Conservation (phyloP, 441 rosid genomes). For the Sinapis alba region DNA sequence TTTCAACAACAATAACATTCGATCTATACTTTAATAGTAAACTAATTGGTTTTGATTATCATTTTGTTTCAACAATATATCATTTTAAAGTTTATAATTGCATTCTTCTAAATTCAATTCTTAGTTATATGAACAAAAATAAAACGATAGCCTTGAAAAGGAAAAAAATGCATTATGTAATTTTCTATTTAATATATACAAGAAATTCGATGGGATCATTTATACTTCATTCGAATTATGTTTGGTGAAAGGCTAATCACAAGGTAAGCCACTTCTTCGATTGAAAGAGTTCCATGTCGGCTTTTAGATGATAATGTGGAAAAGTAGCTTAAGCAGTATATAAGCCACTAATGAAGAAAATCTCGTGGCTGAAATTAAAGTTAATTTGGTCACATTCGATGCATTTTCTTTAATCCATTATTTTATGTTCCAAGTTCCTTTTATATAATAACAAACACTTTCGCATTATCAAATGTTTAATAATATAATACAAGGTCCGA, state of each 20-base stretch:
- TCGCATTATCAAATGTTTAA: slow-evolving; percentile 3
- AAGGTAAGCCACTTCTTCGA: slow-evolving; percentile 10
- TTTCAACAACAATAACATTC: not conserved
- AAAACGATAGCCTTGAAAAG: not conserved
- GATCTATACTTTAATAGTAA: not conserved
- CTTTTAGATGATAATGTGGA: slow-evolving; percentile 9
- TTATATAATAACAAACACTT: slow-evolving; percentile 7
- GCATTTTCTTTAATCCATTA: slow-evolving; percentile 13
- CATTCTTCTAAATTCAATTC: not conserved
- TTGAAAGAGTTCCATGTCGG: slow-evolving; percentile 11
- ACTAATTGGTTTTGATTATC: not conserved
- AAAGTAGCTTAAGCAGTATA: not conserved
- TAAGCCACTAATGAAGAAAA: slow-evolving; percentile 24
- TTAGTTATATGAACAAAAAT: not conserved
- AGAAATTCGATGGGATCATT: not conserved
- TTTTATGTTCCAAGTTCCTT: slow-evolving; percentile 8
- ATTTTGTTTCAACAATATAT: not conserved
- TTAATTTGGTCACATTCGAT: slow-evolving; percentile 26
- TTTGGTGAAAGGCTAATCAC: slow-evolving; percentile 24
- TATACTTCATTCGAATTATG: not conserved
- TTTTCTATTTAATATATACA: not conserved
- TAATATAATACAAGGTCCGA: slow-evolving; percentile 12
- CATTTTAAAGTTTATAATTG: not conserved
- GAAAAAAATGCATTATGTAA: not conserved
- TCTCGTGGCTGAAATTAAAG: not conserved